Evolutionary conservation across 306 rosid species (phyloP), one percentile per base, ranked within the genome.

Genomic region (Trifolium subterraneum): DNA sequence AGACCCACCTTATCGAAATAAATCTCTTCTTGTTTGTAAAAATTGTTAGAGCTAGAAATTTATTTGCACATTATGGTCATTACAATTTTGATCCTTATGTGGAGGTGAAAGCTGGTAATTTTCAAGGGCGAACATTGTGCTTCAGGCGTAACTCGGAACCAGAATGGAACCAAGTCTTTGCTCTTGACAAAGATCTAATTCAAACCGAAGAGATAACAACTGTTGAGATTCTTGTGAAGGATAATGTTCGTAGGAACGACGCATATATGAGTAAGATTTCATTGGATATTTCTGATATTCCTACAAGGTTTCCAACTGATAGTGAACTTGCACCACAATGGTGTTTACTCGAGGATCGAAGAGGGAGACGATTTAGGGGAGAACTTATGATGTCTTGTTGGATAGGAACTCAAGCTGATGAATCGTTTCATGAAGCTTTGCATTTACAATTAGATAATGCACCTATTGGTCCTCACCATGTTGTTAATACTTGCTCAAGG

Each of bases 321-420:
- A 72, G 82, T 72, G 48, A 62, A 12, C 47, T 82, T 11, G 79
- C 82, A 41, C 47, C 82, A 2, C 68, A 67, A 23, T 82, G 79
- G 85, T 33, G 56, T 68, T 42, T 9, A 9, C 38, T 82, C 4
- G 63, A 38, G 18, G 82, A 77, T 81, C 71, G 19, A 65, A 27
- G 19, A 3, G 81, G 79, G 23, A 11, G 5, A 25, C 58, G 14
- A 10, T 4, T 19, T 33, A 60, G 20, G 23, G 86, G 77, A 70
- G 82, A 73, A 54, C 50, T 85, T 44, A 73, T 82, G 85, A n/a
- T 79, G 2, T 71, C 81, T 36, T 14, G 25, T 65, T 85, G 87
- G 89, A 44, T 80, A 7, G 86, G 89, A 48, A 79, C 73, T 39
- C 89, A 82, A 33, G 82, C 55, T 19, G 85, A 82, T 23, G 82